phyloP scores from a whole-genome alignment of 1,139 yeast species.

The Hyphopichia burtonii region DNA sequence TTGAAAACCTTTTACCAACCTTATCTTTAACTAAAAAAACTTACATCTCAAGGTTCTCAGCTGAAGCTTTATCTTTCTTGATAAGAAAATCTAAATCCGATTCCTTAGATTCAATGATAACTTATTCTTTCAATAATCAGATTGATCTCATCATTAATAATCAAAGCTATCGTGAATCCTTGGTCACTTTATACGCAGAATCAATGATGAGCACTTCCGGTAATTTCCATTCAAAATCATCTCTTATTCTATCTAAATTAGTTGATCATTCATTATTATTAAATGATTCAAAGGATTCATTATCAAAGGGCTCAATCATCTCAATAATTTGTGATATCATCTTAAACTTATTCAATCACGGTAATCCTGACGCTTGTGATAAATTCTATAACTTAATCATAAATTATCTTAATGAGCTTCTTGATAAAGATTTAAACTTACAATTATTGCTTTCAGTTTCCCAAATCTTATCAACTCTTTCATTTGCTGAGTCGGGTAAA shows the following conservation, averaged over 20 bases:
- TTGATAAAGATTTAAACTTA: constrained; percentile 11
- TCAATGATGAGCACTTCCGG: constrained; percentile 72
- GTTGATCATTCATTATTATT: constrained; percentile 32
- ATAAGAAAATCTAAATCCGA: constrained; percentile 64
- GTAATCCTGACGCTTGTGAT: constrained; percentile 52
- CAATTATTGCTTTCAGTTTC: constrained; percentile 18
- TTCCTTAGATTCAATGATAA: constrained; percentile 47
- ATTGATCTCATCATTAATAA: constrained; percentile 28
- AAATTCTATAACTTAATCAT: constrained; percentile 42
- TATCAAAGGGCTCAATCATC: constrained; percentile 20
- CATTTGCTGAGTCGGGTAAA: constrained; percentile 69
- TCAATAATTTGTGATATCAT: constrained; percentile 59
- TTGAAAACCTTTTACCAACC: constrained; percentile 62
- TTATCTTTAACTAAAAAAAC: constrained; percentile 52
- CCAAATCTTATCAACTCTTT: constrained; percentile 40
- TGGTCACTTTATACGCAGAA: constrained; percentile 66
- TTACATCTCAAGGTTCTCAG: constrained; percentile 77
- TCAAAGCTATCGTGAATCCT: constrained; percentile 51
- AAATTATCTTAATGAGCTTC: constrained; percentile 16
- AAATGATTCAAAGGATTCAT: constrained; percentile 1
- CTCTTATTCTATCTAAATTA: constrained; percentile 46
- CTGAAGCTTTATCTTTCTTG: constrained; percentile 86
- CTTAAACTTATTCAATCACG: constrained; percentile 62
- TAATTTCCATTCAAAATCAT: constrained; percentile 71
- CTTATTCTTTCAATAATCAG: constrained; percentile 52